Evolutionary conservation across 257 asterid genomes (phyloP), one percentile per base, ranked within the genome.

Genomic region (Handroanthus guayacan): DNA sequence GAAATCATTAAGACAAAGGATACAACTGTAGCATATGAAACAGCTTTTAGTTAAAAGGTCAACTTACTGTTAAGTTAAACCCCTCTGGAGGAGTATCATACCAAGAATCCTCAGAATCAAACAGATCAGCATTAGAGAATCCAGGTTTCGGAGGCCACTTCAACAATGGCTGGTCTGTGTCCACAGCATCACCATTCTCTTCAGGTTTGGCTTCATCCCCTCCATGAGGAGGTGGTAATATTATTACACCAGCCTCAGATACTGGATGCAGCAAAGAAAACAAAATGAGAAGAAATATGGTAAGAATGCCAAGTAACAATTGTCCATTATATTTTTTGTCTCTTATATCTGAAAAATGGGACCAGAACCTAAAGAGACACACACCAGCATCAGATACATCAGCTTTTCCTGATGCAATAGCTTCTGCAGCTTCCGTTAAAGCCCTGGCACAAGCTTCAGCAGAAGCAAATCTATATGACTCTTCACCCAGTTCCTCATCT

Each of bases 381-480:
- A 67, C 88, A 95, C 99, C 89, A 25, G 98, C 99, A 84, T 83
- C 91, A 69, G 91, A 83, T 71, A 78, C 85, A 83, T 89, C 88
- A 11, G 84, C 78, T 69, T 78, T 76, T 79, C 95, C 97, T 2
- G 91, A 86, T 78, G 89, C 91, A 81, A 92, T 96, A 79, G 88
- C 94, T 82, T 89, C 97, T 48, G 98, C 92, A 65, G 95, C 99
- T 85, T 85, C 79, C 62, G 75, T 84, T 78, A 95, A 84, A 61
- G 96, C 97, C 83, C 50, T 79, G n/a, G 98, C 99, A 87, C 95
- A 89, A 66, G 96, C 96, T 86, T 95, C 94, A 20, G 97, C 97
- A 72, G 97, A 92, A 56, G 75, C 87, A 80, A 88, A 82, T 79
- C 95, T 84, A 77, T 81, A 50, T 3, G 90, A 71, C 76, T 78